phyloP scores from a whole-genome alignment of 345 rosid species.

The Abelmoschus esculentus region DNA sequence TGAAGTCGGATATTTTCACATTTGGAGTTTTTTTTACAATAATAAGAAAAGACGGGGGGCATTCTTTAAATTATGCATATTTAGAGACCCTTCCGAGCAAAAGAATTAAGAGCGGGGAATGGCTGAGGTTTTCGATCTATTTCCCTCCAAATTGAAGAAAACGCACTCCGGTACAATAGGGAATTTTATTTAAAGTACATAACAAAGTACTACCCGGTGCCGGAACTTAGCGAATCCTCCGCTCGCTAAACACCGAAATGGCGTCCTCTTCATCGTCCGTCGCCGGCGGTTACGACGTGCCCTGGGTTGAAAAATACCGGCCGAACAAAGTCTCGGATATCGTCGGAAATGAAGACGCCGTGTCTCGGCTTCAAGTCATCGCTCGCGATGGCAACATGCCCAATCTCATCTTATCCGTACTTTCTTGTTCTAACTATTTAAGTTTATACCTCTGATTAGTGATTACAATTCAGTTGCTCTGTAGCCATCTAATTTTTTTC shows the following conservation, averaged over 20 bases:
- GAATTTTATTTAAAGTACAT: too few species aligned
- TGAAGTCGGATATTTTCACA: too few species aligned
- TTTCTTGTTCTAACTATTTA: neutral
- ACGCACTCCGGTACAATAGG: too few species aligned
- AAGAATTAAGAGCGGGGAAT: neutral
- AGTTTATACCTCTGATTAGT: neutral
- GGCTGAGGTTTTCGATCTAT: neutral
- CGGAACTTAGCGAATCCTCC: neutral
- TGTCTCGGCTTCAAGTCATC: slow-evolving; percentile 85
- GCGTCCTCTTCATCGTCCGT: slow-evolving; percentile 48
- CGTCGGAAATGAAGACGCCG: slow-evolving; percentile 88
- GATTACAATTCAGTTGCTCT: neutral
- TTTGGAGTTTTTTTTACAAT: too few species aligned
- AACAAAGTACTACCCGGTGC: too few species aligned
- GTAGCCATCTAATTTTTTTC: neutral
- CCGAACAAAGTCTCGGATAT: slow-evolving; percentile 71
- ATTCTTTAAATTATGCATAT: neutral
- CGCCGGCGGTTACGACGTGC: slow-evolving; percentile 52
- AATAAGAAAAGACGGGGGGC: too few species aligned
- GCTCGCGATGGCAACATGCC: slow-evolving; percentile 99
- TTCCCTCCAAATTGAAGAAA: slow-evolving; percentile 10
- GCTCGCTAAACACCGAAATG: slow-evolving; percentile 22
- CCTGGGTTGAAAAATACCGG: slow-evolving; percentile 97
- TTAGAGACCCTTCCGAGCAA: neutral
- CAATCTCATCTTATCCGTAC: slow-evolving; percentile 72